phyloP scores from a whole-genome alignment of 2,329 filamentous ascomycete species.

The Colletotrichum scovillei region DNA sequence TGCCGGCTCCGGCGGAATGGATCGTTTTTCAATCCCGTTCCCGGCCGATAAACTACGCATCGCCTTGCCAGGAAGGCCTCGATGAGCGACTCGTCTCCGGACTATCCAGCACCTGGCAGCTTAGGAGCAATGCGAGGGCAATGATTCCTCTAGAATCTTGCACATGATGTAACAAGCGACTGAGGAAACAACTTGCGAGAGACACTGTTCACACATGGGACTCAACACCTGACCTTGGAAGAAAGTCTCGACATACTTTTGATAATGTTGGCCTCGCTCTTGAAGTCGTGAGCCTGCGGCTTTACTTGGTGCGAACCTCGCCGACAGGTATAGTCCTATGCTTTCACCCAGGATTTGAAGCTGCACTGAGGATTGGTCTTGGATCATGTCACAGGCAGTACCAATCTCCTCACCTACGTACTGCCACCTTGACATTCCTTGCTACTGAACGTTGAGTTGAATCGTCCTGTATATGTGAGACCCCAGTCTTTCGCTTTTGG shows the following conservation, averaged over 20 bases:
- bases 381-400: neutral
- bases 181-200: too few relatives aligned
- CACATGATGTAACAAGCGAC: neutral
- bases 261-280: neutral
- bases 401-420: neutral
- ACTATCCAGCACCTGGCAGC: neutral
- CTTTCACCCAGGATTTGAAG: neutral
- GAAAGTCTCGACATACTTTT: neutral
- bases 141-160: neutral
- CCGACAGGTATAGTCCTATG: neutral
- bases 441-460: neutral
- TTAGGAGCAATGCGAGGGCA: neutral
- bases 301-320: neutral
- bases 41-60: neutral
- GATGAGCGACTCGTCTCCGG: neutral
- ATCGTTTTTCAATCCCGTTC: neutral
- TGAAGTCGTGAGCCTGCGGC: neutral
- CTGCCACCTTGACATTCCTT: neutral
- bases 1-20: neutral
- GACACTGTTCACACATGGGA: too few relatives aligned
- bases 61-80: neutral
- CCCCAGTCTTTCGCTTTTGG: neutral
- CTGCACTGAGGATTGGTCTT: neutral
- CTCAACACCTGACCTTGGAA: too few relatives aligned
- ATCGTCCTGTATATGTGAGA: neutral